Conservation (phyloP, 768 basidiomycete genomes). For the Tulasnella calospora region DNA sequence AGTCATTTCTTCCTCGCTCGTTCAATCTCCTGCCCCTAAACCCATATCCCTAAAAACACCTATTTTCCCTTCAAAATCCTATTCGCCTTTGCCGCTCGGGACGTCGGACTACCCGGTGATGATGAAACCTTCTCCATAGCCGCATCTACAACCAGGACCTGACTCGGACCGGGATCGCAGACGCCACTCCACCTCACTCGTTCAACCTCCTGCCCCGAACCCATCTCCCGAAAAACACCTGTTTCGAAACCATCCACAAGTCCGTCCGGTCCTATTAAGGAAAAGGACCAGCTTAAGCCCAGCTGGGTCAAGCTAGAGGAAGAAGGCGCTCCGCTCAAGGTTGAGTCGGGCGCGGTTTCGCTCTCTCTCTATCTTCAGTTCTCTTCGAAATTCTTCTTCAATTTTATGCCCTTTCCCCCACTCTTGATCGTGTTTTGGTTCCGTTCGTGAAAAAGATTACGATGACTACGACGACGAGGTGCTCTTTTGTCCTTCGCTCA, state of each 20-base stretch:
- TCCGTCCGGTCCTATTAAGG: neutral
- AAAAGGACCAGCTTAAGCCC: neutral
- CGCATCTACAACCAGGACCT: neutral
- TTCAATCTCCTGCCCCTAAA: neutral
- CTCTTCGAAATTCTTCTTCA: neutral
- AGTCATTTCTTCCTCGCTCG: constrained; percentile 3
- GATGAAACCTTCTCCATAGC: neutral
- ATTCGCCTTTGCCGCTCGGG: too few relatives aligned
- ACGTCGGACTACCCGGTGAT: too few relatives aligned
- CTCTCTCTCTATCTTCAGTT: neutral
- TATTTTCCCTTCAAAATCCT: too few relatives aligned
- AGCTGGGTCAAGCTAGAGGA: constrained; percentile 24
- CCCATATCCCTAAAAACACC: neutral
- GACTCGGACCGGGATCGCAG: neutral
- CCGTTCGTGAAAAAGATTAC: neutral
- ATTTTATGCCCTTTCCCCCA: neutral
- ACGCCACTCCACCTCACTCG: neutral
- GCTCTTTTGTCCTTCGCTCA: constrained; percentile 1
- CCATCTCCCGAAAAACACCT: neutral
- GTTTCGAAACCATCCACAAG: neutral
- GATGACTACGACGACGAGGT: neutral
- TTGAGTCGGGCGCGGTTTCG: neutral
- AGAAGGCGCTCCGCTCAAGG: neutral
- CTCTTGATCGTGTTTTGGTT: neutral
- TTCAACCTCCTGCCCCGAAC: neutral